Conservation (phyloP, 2,329 filamentous ascomycete genomes). For the Lachnellula arida region DNA sequence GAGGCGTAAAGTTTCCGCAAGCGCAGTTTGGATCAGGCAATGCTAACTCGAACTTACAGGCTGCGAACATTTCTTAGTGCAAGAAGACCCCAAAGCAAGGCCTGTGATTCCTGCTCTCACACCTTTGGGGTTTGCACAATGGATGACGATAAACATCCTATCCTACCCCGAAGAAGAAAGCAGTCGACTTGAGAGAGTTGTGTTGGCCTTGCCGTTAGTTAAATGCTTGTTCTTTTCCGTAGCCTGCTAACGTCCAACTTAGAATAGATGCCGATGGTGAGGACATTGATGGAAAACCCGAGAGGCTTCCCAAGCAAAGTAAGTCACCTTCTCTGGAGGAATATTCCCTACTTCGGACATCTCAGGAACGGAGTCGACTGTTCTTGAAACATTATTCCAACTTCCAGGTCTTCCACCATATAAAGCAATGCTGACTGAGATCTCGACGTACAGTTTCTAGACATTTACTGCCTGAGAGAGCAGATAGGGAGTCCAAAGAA, state of each 20-base stretch:
- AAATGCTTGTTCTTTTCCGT: no score
- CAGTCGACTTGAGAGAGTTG: conserved; percentile 61
- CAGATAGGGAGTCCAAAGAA: conserved; percentile 54
- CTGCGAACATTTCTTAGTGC: conserved; percentile 61
- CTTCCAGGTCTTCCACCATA: no score
- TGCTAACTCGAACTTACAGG: conserved; percentile 53
- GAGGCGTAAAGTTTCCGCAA: conserved; percentile 22
- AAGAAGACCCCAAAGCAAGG: conserved; percentile 44
- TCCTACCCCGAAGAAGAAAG: conserved; percentile 75
- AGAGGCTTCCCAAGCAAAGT: conserved; percentile 70
- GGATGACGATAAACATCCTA: conserved; percentile 68
- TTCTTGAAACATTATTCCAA: no score
- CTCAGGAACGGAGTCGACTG: no score
- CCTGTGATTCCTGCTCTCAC: conserved; percentile 63
- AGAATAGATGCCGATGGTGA: conserved; percentile 48
- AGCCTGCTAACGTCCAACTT: no score
- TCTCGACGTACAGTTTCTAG: conserved; percentile 47
- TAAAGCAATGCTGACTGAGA: no score
- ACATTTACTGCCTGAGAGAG: conserved; percentile 60
- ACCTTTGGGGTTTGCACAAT: conserved; percentile 62
- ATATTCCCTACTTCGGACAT: no score
- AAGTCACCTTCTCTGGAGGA: no score
- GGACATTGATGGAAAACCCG: conserved; percentile 59
- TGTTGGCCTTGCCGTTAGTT: conserved; percentile 56
- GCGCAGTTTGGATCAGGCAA: conserved; percentile 15